Evolutionary conservation across 108 stramenopile genomes (phyloP).

Genomic region (Licmophora abbreviata): DNA sequence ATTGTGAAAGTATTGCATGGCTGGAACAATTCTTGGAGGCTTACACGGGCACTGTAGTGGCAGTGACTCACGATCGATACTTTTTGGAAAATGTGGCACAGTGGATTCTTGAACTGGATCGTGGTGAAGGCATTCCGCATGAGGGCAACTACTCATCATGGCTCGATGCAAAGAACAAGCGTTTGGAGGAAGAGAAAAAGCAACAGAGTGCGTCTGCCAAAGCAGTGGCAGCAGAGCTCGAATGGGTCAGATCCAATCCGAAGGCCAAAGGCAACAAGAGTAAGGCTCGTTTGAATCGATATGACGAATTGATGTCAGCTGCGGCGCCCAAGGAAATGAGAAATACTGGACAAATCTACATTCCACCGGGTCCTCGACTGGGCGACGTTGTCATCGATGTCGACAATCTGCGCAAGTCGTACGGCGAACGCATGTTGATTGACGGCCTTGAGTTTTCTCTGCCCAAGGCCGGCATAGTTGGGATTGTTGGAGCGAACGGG

Average conservation of each 20-base stretch:
- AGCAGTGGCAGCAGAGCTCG: conserved; percentile 76
- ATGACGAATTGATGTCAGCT: conserved; percentile 81
- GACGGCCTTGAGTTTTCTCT: conserved; percentile 80
- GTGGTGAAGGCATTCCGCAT: conserved; percentile 87
- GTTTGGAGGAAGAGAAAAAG: conserved; percentile 83
- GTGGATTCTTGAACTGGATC: conserved; percentile 96
- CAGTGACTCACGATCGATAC: conserved; percentile 91
- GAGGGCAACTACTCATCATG: conserved; percentile 94
- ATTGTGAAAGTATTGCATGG: conserved; percentile 78
- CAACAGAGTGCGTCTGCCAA: conserved; percentile 66
- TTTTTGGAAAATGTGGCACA: conserved; percentile 92
- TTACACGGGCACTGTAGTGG: conserved; percentile 94
- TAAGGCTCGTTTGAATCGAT: conserved; percentile 85
- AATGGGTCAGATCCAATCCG: conserved; percentile 87
- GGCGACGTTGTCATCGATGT: conserved; percentile 86
- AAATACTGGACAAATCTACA: conserved; percentile 85
- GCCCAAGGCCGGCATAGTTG: conserved; percentile 87
- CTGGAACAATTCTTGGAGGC: conserved; percentile 82
- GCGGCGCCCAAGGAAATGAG: conserved; percentile 69
- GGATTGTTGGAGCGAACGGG: conserved; percentile 82
- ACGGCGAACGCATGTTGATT: conserved; percentile 77
- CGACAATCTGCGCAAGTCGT: conserved; percentile 55
- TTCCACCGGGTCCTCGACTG: conserved; percentile 89
- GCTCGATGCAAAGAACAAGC: conserved; percentile 85
- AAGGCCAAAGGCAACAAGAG: conserved; percentile 87